Conservation (phyloP, 1,284 basidiomycete genomes). For the Serendipita sp. region DNA sequence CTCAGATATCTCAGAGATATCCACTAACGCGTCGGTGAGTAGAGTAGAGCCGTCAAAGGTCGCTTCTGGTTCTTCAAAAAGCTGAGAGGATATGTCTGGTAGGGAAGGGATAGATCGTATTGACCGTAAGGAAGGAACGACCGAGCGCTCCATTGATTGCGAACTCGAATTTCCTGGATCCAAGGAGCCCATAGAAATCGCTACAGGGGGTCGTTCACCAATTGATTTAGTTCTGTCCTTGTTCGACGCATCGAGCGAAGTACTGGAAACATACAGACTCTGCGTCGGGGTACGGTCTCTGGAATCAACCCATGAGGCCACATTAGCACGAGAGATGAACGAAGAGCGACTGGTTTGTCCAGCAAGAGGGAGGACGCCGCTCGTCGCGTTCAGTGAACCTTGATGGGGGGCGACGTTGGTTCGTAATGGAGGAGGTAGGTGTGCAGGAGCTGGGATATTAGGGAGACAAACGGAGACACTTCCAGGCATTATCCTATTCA, state of each 20-base stretch:
- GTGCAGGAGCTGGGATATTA: not conserved
- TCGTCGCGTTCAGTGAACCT: not conserved
- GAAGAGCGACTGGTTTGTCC: not conserved
- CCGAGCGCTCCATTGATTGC: not conserved
- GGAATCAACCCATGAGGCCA: not conserved
- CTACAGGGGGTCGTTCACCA: not conserved
- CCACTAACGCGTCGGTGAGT: too few relatives aligned
- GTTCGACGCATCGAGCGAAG: not conserved
- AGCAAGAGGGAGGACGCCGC: not conserved
- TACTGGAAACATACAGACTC: not conserved
- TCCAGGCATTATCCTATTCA: not conserved
- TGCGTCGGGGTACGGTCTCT: not conserved
- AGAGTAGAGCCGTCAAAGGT: not conserved
- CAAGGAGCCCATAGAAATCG: not conserved
- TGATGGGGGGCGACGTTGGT: not conserved
- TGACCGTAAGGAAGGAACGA: not conserved
- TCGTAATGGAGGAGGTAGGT: not conserved
- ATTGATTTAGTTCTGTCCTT: too few relatives aligned
- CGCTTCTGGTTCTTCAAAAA: not conserved
- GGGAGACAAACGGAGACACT: not conserved
- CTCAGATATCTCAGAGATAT: too few relatives aligned
- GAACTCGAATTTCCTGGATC: not conserved
- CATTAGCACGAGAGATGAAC: not conserved
- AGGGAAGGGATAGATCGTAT: not conserved
- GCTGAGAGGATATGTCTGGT: not conserved